Evolutionary conservation across 352 stramenopile species (phyloP), one percentile per base, ranked within the genome.

Genomic region (Globisporangium barbulae): DNA sequence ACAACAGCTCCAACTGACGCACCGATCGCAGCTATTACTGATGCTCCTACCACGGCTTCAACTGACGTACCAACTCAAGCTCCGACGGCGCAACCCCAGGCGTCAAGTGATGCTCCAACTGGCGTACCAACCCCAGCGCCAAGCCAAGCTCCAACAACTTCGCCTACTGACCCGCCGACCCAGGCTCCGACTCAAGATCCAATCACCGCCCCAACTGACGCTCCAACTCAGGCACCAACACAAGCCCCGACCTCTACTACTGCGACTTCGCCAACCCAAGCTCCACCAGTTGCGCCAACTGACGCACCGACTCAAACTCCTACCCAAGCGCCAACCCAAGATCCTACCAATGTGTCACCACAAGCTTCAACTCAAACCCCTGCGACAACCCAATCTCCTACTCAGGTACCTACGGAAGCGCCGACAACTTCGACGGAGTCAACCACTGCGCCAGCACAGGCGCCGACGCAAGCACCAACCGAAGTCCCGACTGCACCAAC

Each of bases 51-150:
- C 31, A 37, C 31, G 31, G 31, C 31, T 37, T 37, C 31, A 5
- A 60, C 45, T n/a, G 41, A 63, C 30, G 25, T 53, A 33, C 54
- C 68, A 7, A 31, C 50, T 3, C 12, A 54, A 58, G 44, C 35
- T 31, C 48, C 48, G 3, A 39, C 44, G 31, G 48, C 52, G 1
- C 7, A 22, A 53, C 21, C 25, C 22, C 58, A 28, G 2, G 25
- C 59, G 6, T 42, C 53, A 25, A n/a, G 5, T 31, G 13, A 13
- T 33, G 57, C 61, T 31, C 37, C 60, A 21, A 67, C 60, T n/a
- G 8, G 19, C 15, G 33, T 44, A 25, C 37, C 50, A 35, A 41
- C 22, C 7, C 39, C 54, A 1, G 0, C 30, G 22, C 33, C 44
- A 19, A 45, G 30, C 15, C 15, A 53, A 48, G 12, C 45, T 25